phyloP scores from a whole-genome alignment of 2,329 filamentous ascomycete species.

The Aspergillus pseudoterreus region DNA sequence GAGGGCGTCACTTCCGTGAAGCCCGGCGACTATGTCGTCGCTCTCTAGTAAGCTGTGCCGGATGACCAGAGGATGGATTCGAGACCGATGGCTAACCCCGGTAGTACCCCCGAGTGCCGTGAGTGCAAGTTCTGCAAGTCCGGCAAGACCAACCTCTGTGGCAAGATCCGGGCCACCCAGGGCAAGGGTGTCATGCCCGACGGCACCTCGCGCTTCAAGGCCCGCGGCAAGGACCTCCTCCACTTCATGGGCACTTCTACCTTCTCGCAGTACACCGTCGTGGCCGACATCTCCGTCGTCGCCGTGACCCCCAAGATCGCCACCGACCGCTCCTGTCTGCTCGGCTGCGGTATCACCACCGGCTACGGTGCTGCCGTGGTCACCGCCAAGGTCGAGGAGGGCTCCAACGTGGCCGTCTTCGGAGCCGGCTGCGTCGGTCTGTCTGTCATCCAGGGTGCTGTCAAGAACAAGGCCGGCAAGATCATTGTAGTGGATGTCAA shows the following conservation, averaged over 20 bases:
- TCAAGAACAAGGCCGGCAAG: conserved; percentile 69
- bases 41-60: conserved; percentile 66
- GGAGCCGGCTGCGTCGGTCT: conserved; percentile 95
- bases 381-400: conserved; percentile 87
- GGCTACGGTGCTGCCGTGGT: conserved; percentile 94
- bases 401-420: conserved; percentile 86
- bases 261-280: conserved; percentile 98
- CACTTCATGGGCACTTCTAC: conserved; percentile 99
- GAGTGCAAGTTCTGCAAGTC: conserved; percentile 99
- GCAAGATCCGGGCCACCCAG: conserved; percentile 97
- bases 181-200: conserved; percentile 96
- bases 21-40: conserved; percentile 84
- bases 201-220: conserved; percentile 89
- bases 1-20: conserved; percentile 95
- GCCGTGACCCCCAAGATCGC: conserved; percentile 85
- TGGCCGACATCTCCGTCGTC: conserved; percentile 97
- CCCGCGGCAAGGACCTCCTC: conserved; percentile 89
- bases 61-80: background rate
- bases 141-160: conserved; percentile 98
- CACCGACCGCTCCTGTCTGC: conserved; percentile 92
- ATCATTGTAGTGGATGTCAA: conserved; percentile 74
- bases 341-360: conserved; percentile 97
- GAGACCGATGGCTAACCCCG: background rate
- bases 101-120: conserved; percentile 87
- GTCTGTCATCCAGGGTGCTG: conserved; percentile 89